Evolutionary conservation across 2,329 filamentous ascomycete species (phyloP).

Genomic region (Plenodomus biglobosus): DNA sequence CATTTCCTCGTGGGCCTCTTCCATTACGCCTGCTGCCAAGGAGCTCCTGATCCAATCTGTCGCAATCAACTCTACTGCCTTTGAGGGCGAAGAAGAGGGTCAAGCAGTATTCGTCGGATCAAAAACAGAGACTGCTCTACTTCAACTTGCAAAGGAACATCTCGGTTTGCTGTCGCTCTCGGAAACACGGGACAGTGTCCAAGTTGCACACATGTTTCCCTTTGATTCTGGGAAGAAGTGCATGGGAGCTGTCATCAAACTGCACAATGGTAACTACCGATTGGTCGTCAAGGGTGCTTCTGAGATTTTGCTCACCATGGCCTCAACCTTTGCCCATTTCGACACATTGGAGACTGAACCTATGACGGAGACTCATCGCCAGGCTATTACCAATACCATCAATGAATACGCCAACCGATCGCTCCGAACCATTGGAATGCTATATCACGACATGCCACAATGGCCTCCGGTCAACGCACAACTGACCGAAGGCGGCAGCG

Average conservation of each 20-base stretch:
- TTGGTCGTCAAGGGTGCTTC: constrained; percentile 60
- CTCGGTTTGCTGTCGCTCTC: constrained; percentile 55
- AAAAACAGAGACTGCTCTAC: constrained; percentile 60
- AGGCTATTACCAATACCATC: constrained; percentile 36
- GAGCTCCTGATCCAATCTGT: constrained; percentile 34
- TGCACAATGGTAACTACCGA: constrained; percentile 51
- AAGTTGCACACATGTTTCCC: constrained; percentile 55
- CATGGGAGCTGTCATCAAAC: constrained; percentile 58
- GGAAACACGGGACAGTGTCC: constrained; percentile 51
- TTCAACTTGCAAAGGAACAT: constrained; percentile 54
- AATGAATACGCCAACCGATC: constrained; percentile 45
- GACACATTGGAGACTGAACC: constrained; percentile 18
- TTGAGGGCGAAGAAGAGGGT: constrained; percentile 49
- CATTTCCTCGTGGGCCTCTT: constrained; percentile 45
- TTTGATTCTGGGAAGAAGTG: constrained; percentile 60
- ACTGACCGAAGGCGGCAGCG: constrained; percentile 22
- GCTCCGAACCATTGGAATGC: constrained; percentile 47
- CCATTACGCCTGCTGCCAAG: constrained; percentile 47
- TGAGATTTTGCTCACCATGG: constrained; percentile 56
- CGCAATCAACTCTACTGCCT: constrained; percentile 56
- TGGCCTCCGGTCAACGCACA: constrained; percentile 37
- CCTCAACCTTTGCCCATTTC: constrained; percentile 30
- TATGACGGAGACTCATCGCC: constrained; percentile 16
- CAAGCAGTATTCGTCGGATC: constrained; percentile 57
- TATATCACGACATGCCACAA: constrained; percentile 44